phyloP scores from a whole-genome alignment of 2,329 filamentous ascomycete species.

The Colletotrichum plurivorum region DNA sequence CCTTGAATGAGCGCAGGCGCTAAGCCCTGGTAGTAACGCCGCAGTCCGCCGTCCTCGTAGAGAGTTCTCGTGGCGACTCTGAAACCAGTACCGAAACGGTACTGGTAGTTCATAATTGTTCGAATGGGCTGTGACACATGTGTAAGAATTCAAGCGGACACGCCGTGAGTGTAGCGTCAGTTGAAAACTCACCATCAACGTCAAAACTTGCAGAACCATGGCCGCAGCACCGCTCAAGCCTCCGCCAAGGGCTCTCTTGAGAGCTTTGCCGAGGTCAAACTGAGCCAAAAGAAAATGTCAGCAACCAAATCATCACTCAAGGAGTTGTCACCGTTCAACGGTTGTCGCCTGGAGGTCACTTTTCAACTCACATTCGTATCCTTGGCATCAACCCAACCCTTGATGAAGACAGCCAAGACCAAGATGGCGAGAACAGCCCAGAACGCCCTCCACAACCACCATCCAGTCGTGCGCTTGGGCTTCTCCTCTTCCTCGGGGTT shows the following conservation, averaged over 20 bases:
- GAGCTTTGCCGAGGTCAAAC: constrained; percentile 61
- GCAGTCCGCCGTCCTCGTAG: constrained; percentile 57
- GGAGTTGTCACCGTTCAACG: too few species aligned
- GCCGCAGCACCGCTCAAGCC: constrained; percentile 63
- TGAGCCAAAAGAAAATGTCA: constrained; percentile 38
- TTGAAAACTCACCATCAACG: constrained; percentile 57
- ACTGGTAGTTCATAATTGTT: constrained; percentile 67
- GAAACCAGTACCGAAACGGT: constrained; percentile 61
- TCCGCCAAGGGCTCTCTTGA: constrained; percentile 60
- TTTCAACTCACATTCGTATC: constrained; percentile 54
- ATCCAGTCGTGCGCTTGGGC: constrained; percentile 40
- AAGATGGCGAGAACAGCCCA: constrained; percentile 51
- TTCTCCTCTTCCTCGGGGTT: constrained; percentile 12
- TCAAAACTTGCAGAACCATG: constrained; percentile 62
- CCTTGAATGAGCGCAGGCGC: constrained; percentile 61
- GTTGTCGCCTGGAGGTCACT: too few species aligned
- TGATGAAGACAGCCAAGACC: constrained; percentile 56
- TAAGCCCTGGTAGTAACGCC: constrained; percentile 62
- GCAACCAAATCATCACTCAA: background rate
- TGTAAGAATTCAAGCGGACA: too few species aligned
- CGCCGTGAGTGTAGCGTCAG: too few species aligned
- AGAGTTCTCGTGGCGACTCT: constrained; percentile 55
- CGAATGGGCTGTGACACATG: constrained; percentile 55
- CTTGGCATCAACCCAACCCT: constrained; percentile 60
- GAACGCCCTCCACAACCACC: constrained; percentile 53